Evolutionary conservation across 495 filamentous ascomycete species (phyloP), one percentile per base, ranked within the genome.

Genomic region (Penicillium bialowiezense): DNA sequence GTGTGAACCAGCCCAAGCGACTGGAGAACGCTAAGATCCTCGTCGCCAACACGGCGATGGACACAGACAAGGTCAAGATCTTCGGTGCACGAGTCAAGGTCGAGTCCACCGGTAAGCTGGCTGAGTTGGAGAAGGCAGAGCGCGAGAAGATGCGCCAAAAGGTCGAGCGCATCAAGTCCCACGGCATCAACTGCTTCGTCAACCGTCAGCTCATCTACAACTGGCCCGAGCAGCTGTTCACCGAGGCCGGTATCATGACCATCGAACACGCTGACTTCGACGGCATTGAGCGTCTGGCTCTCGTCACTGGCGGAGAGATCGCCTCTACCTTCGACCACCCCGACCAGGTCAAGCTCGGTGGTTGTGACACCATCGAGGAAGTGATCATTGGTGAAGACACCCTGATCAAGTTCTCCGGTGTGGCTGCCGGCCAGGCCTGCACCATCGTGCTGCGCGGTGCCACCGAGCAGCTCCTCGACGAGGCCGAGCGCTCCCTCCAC

Each of bases 211-310:
- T 98, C 37, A 98, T 98, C 72, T 98, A 98, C 80, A 98, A 98
- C 80, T 97, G 93, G 92, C 93, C 93, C 28, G 93, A 98, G 68
- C 95, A 97, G 72, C 86, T 98, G 41, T 98, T 98, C 67, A 88
- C 92, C 19, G 93, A 98, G 66, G 92, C 91, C 8, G 95, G 93
- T 42, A 97, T 98, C 70, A 84, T 95, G 75, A 96, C 91, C 13
- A 98, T 98, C 59, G 93, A 98, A 76, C 93, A 98, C 66, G 93
- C 93, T 51, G 93, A 98, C 69, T 98, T 98, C 56, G 93, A 98
- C 67, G 93, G 93, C 50, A 91, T 98, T 52, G 93, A 98, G 77
- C 82, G 93, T 26, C 71, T 98, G 52, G 92, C 93, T 10, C 77
- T 98, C 37, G 93, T 98, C 14, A 97, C 95, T 5, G 93, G 93